phyloP scores from a whole-genome alignment of 306 rosid genomes.

The Prunus fruticosa region DNA sequence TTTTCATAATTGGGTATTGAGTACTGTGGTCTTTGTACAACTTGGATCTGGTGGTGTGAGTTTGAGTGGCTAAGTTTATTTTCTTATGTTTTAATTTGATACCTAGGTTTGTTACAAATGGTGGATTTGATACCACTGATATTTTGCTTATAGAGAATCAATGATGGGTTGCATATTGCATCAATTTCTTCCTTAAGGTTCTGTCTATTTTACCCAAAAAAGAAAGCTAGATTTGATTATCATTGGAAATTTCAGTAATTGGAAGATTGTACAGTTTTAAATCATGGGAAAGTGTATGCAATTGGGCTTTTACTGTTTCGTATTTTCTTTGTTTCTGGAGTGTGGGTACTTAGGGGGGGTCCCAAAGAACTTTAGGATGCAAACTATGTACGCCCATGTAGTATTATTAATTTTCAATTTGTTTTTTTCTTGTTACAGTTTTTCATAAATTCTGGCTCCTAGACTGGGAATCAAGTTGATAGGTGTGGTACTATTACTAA shows the following conservation, averaged over 20 bases:
- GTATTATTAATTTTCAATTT: neutral
- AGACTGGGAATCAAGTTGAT: constrained; percentile 18
- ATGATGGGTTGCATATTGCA: neutral
- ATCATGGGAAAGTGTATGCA: neutral
- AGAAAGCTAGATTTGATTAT: neutral
- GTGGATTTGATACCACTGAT: neutral
- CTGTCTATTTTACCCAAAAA: neutral
- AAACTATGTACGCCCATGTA: neutral
- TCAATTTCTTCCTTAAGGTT: neutral
- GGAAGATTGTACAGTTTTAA: neutral
- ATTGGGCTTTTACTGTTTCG: neutral
- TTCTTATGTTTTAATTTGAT: neutral
- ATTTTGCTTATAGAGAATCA: neutral
- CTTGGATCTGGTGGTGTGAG: neutral
- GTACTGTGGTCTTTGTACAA: neutral
- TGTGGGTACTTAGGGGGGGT: neutral
- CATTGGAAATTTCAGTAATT: neutral
- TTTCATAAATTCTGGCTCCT: neutral
- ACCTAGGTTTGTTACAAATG: neutral
- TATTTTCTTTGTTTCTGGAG: neutral
- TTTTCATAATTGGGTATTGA: neutral
- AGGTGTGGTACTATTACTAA: constrained; percentile 38
- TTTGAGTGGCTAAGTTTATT: neutral
- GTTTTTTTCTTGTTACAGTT: neutral
- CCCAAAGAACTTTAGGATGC: neutral